A percentile compares a stretch with the other conserved stretches of the same genome.
phyloP scores from a whole-genome alignment of 2,329 filamentous ascomycete species.

The Fusarium circinatum region DNA sequence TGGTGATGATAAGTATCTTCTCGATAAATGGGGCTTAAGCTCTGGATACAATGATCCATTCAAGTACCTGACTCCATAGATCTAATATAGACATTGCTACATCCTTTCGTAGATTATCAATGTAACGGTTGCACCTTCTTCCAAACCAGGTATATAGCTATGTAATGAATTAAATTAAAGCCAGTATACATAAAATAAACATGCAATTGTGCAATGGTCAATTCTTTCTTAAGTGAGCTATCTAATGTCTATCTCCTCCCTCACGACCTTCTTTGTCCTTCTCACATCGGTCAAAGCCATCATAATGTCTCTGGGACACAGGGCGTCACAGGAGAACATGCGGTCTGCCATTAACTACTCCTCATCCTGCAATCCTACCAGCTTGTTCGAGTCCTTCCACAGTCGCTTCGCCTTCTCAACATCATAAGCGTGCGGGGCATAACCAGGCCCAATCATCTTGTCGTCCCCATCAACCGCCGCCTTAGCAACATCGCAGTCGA shows the following conservation, averaged over 20 bases:
- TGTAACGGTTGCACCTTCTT: too few species aligned
- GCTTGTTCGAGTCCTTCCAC: not conserved
- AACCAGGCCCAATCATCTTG: not conserved
- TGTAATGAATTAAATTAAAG: too few species aligned
- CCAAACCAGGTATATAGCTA: too few species aligned
- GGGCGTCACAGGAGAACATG: accelerated
- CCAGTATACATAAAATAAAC: too few species aligned
- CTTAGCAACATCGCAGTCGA: not conserved
- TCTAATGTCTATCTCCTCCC: not conserved
- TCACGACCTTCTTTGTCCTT: accelerated
- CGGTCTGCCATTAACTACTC: not conserved
- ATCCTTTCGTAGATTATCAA: accelerated
- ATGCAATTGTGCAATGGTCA: accelerated
- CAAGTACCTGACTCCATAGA: too few species aligned
- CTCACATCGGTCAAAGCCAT: not conserved
- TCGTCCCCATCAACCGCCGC: not conserved
- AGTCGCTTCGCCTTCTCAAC: not conserved
- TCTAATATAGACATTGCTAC: too few species aligned
- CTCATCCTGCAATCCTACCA: not conserved
- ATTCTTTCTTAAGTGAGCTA: not conserved
- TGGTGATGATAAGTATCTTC: accelerated
- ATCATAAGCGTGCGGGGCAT: not conserved
- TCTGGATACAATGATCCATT: not conserved
- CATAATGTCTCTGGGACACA: not conserved
- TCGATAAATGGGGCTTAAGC: not conserved